Conservation (phyloP, 2,329 filamentous ascomycete genomes). For the Elsinoe fawcettii region DNA sequence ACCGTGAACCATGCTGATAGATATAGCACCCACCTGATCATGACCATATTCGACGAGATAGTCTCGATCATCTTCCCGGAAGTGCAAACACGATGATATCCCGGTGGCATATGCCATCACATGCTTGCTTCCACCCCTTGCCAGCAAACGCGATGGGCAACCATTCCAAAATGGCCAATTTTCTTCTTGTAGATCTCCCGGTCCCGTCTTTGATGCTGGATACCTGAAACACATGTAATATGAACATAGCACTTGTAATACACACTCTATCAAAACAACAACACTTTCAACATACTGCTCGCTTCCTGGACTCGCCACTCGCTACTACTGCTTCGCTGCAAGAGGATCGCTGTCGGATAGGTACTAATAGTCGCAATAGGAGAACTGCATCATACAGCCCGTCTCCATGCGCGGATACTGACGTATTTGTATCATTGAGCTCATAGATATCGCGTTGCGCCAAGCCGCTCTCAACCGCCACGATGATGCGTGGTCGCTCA, state of each 20-base stretch:
- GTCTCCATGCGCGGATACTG: neutral
- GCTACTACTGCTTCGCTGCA: neutral
- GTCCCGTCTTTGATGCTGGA: neutral
- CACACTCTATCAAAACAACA: neutral
- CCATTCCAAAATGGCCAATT: neutral
- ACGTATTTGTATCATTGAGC: neutral
- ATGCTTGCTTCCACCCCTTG: constrained; percentile 1
- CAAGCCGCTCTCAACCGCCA: neutral
- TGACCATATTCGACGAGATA: constrained; percentile 43
- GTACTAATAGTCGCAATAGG: neutral
- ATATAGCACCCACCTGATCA: constrained; percentile 42
- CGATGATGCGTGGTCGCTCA: constrained; percentile 9
- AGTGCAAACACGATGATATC: constrained; percentile 16
- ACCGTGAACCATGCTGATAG: neutral
- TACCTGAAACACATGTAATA: neutral
- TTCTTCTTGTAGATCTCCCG: constrained; percentile 7
- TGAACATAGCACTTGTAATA: neutral
- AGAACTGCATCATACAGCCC: neutral
- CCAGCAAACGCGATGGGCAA: neutral
- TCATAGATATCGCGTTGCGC: neutral
- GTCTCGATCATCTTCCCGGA: constrained; percentile 39
- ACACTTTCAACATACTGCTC: neutral
- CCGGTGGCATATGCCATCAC: neutral
- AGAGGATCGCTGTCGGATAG: neutral
- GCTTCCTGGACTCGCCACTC: neutral